phyloP scores from a whole-genome alignment of 441 rosid species.

The Gossypium lobatum region DNA sequence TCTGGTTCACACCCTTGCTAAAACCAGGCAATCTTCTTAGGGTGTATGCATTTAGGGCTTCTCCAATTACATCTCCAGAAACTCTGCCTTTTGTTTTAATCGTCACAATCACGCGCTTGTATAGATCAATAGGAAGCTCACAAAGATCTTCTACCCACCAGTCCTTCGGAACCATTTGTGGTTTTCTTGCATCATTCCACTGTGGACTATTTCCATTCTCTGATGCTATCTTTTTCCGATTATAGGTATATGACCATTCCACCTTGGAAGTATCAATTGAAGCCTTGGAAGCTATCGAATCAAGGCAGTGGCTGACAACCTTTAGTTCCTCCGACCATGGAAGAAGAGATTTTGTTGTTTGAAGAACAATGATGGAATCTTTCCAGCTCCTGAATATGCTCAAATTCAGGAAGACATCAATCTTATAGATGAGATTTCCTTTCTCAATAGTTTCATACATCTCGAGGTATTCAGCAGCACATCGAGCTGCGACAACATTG shows the following conservation, averaged over 20 bases:
- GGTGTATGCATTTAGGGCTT: slow-evolving; percentile 70
- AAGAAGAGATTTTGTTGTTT: slow-evolving; percentile 58
- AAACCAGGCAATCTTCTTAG: slow-evolving; percentile 71
- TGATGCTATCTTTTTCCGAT: slow-evolving; percentile 57
- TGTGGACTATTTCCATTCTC: slow-evolving; percentile 47
- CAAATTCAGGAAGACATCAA: slow-evolving; percentile 87
- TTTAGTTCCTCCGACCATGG: slow-evolving; percentile 56
- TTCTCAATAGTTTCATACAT: slow-evolving; percentile 81
- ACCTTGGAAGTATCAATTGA: slow-evolving; percentile 68
- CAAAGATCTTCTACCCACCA: slow-evolving; percentile 99
- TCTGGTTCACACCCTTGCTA: slow-evolving; percentile 48
- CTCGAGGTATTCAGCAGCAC: slow-evolving; percentile 87
- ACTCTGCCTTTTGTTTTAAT: slow-evolving; percentile 54
- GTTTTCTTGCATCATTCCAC: slow-evolving; percentile 55
- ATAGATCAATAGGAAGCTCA: slow-evolving; percentile 71
- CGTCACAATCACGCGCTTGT: slow-evolving; percentile 55
- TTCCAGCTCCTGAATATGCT: slow-evolving; percentile 89
- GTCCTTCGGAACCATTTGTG: slow-evolving; percentile 66
- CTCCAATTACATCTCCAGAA: slow-evolving; percentile 58
- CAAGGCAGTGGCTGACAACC: slow-evolving; percentile 58
- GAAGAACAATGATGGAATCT: slow-evolving; percentile 82
- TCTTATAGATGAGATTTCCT: slow-evolving; percentile 78
- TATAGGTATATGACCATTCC: slow-evolving; percentile 70
- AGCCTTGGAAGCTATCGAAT: slow-evolving; percentile 70
- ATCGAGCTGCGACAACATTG: slow-evolving; percentile 76